These are phyloP conservation scores for Knoxdaviesia capensis DNA, from an alignment of 2,329 filamentous ascomycete genomes.

Conservation along the genomic window DNA sequence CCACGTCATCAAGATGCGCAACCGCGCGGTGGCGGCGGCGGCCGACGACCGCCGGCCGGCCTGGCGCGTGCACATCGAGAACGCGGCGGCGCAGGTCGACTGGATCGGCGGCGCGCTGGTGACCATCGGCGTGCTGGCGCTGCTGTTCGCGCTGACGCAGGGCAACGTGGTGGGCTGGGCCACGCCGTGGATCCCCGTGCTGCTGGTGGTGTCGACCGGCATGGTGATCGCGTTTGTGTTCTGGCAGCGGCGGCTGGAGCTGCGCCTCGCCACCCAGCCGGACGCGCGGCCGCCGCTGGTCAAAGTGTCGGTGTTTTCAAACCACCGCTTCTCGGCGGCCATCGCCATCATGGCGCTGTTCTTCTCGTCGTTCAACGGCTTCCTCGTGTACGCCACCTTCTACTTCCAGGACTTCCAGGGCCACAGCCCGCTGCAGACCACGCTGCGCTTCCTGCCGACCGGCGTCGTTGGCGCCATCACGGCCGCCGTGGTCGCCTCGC, in stretches of 20 bases:
- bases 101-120: slow-evolving; percentile 46
- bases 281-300: slow-evolving; percentile 17
- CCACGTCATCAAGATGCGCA: slow-evolving; percentile 3
- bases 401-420: slow-evolving; percentile 50
- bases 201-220: slow-evolving; percentile 37
- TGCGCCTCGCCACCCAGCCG: slow-evolving; percentile 9
- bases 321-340: slow-evolving; percentile 36
- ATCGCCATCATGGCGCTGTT: slow-evolving; percentile 47
- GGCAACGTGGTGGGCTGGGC: slow-evolving; percentile 50
- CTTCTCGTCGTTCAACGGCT: slow-evolving; percentile 49
- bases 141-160: slow-evolving; percentile 48
- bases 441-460: slow-evolving; percentile 46
- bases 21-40: neutral
- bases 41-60: too few species aligned
- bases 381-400: slow-evolving; percentile 46
- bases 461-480: slow-evolving; percentile 39
- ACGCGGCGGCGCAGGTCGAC: slow-evolving; percentile 16
- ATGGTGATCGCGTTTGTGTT: slow-evolving; percentile 34
- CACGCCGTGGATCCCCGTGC: slow-evolving; percentile 37
- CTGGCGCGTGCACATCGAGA: neutral
- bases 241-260: slow-evolving; percentile 42
- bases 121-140: slow-evolving; percentile 37
- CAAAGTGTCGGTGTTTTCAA: slow-evolving; percentile 43
- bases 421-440: slow-evolving; percentile 41
- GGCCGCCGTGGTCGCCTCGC: slow-evolving; percentile 30